A percentile compares a stretch with the other conserved stretches of the same genome.
phyloP scores from a whole-genome alignment of 345 rosid species.

The Anastatica hierochuntica region DNA sequence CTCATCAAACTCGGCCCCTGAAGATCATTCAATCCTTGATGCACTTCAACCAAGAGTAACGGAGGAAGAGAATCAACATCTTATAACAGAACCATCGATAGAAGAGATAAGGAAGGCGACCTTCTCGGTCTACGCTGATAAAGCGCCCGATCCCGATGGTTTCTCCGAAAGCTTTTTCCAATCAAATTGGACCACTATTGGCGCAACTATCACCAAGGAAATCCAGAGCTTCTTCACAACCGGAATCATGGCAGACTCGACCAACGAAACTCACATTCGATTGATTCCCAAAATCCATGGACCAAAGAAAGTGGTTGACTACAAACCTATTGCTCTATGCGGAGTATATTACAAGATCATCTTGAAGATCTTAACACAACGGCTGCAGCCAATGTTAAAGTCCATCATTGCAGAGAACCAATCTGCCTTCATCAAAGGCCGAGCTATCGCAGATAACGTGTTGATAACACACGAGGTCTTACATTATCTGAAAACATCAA shows the following conservation, averaged over 20 bases:
- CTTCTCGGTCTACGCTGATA: background rate
- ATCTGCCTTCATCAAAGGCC: background rate
- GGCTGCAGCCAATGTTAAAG: background rate
- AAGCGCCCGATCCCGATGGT: background rate
- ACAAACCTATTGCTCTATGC: background rate
- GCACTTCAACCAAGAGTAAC: too few species aligned
- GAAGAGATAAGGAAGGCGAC: background rate
- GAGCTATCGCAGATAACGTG: background rate
- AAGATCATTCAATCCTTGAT: too few species aligned
- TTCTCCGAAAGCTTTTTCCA: background rate
- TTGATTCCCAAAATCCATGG: background rate
- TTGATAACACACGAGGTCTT: too few species aligned
- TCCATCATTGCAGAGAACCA: background rate
- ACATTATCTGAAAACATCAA: too few species aligned
- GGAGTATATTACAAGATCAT: background rate
- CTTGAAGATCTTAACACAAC: background rate
- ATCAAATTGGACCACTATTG: background rate
- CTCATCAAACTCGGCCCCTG: too few species aligned
- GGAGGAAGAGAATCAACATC: too few species aligned
- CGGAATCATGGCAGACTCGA: rapidly evolving
- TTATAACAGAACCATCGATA: background rate
- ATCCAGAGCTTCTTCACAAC: background rate
- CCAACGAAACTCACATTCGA: background rate
- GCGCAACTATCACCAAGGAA: background rate
- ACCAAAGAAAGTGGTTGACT: background rate